Evolutionary conservation across 306 rosid species (phyloP).

Genomic region (Rosa lucieae): DNA sequence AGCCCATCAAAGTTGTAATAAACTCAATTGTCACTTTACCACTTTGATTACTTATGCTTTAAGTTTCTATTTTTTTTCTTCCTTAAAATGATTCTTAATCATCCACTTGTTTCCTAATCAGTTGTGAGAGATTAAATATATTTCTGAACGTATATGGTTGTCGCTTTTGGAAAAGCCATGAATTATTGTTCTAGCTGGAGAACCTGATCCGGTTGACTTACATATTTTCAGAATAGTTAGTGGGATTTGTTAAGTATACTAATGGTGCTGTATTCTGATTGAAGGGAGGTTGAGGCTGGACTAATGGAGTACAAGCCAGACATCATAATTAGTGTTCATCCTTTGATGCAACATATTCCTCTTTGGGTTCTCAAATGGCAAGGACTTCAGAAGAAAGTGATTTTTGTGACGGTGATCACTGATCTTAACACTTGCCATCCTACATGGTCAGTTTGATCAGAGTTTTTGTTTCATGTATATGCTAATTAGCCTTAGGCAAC

Average conservation of each 20-base stretch:
- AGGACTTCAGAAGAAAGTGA: constrained; percentile 84
- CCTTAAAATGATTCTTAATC: constrained; percentile 27
- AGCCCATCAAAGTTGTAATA: constrained; percentile 6
- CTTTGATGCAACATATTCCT: constrained; percentile 98
- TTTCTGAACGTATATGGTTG: background rate
- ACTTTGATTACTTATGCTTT: constrained; percentile 3
- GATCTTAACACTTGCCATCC: constrained; percentile 91
- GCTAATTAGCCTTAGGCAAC: background rate
- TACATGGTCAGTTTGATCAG: constrained; percentile 63
- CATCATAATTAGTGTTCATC: constrained; percentile 94
- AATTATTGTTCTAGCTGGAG: constrained; percentile 14
- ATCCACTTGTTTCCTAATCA: constrained; percentile 26
- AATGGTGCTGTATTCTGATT: constrained; percentile 20
- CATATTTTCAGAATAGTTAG: background rate
- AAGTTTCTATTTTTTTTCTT: constrained; percentile 13
- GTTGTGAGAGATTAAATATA: constrained; percentile 4
- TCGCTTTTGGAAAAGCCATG: constrained; percentile 14
- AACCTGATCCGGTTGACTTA: constrained; percentile 11
- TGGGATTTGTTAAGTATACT: constrained; percentile 22
- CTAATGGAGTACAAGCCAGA: constrained; percentile 93
- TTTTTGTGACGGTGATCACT: constrained; percentile 88
- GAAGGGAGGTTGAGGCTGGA: constrained; percentile 97
- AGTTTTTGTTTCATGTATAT: background rate
- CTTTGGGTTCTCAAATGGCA: constrained; percentile 99
- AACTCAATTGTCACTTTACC: background rate